Base-by-base conservation (phyloP, 2,329 filamentous ascomycete species). In the Botrytis medusae region DNA sequence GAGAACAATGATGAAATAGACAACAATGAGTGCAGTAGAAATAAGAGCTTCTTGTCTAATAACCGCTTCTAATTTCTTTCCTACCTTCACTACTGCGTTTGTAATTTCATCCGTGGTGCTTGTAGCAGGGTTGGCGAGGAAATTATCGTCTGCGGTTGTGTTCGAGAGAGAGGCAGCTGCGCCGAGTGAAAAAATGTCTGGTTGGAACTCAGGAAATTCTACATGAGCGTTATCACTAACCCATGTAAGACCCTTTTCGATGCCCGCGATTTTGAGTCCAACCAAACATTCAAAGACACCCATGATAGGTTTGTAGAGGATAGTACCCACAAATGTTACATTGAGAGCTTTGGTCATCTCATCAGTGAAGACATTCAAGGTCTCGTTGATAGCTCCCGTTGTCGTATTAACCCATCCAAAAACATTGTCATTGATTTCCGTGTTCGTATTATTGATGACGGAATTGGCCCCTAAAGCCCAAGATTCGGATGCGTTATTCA, bases 191-290 rank as follows among this genome's bases (percentile, higher is more conserved):
- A 98, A 97, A 1, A 92, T 93, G 81, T 97, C 88, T 78, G 93
- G 91, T 40, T 89, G 86, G 74, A 98, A 90, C 71, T 88, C 83
- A 0, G 96, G 96, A 78, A 99, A 92, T 74, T 89, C 85, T 78
- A 99, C 87, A 75, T 96, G 89, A 5, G 96, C 94, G 81, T 98
- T 85, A 77, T 98, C 91, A 79, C 93, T 89, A 18, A 97, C 92
- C 95, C 95, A 99, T 0, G 93, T 97, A n/a, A 98, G 86, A 20
- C 92, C 96, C 80, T 92, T 91, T 81, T 98, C 90, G 76, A 99
- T 89, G 34, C 90, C 88, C 77, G 93, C 90, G 75, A 98, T 87
- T 85, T 98, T 98, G 79, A 97, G 86, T 12, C 91, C 90, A 76
- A 98, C 89, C n/a, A 98, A 86, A 80, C 96, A 98, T 80, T 93